Base-by-base conservation (phyloP, 139 green algal species). In the Eudorina sp. region DNA sequence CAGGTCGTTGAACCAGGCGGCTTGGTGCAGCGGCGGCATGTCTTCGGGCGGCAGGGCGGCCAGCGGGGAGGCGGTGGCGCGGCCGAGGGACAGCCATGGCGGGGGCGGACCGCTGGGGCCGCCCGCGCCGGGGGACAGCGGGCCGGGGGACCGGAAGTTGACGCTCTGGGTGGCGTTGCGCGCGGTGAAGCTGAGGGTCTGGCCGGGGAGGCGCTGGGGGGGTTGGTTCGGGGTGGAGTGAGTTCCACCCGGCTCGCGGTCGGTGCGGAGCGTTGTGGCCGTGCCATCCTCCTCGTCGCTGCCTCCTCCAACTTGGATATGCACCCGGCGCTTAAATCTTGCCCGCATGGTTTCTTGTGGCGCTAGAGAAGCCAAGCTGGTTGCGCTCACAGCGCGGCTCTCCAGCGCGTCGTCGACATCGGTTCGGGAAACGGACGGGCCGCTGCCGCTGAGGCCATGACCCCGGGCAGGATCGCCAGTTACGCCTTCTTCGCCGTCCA, bases 1-100 rank as follows among this genome's bases (percentile, higher is more conserved):
- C 58, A 75, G 53, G 41, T 85, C 79, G 43, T 85, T 60, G 41
- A 55, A 45, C 77, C 77, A 84, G 53, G 53, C 53, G 31, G 77
- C 77, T 9, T 27, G 25, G 53, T 84, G 77, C 19, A 84, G 77
- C 36, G 25, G 19, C 2, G 77, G 77, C 53, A 84, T 60, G 53
- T 53, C 77, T 9, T 84, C 77, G 0, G 77, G 77, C 36, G 77
- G 36, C 77, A 73, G 8, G 31, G 29, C n/a, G 6, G 69, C 31
- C 45, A 43, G 45, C 27, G 1, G 21, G 19, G 43, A 6, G 23
- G 48, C 27, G n/a, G 41, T 55, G 70, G n/a, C 29, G 51, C 51
- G 51, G 14, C 36, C 19, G 14, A 83, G 8, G 40, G 75, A 83
- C 18, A 69, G 21, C 51, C 75, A 70, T 7, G 13, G 25, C 74